A percentile compares a stretch with the other conserved stretches of the same genome.
Conservation (phyloP, 73 alveolate species). For the Diophrys appendiculata region DNA sequence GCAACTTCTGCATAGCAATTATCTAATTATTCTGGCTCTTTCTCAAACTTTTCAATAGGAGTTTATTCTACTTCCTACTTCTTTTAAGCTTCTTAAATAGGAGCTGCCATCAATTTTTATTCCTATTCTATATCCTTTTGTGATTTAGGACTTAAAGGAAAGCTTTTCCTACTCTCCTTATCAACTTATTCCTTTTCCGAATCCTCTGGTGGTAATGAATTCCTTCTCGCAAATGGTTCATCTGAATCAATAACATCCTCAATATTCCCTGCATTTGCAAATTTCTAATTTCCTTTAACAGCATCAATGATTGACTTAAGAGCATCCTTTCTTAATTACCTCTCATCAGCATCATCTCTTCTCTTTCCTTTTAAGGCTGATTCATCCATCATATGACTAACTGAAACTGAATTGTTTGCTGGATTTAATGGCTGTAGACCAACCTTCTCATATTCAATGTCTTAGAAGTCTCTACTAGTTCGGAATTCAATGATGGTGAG, state of each 20-base stretch:
- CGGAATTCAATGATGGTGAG: constrained; percentile 16
- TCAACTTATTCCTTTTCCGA: constrained; percentile 8
- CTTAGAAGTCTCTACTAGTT: not conserved
- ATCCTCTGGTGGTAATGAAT: constrained; percentile 20
- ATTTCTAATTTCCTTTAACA: constrained; percentile 40
- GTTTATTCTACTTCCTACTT: not conserved
- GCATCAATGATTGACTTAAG: constrained; percentile 31
- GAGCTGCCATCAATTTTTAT: not conserved
- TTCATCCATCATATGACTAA: no score
- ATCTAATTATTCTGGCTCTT: not conserved
- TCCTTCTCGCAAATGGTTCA: constrained; percentile 7
- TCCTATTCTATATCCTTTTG: not conserved
- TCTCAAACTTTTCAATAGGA: not conserved
- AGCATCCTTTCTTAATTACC: constrained; percentile 37
- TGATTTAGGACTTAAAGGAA: not conserved
- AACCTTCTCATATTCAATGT: not conserved
- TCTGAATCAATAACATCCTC: constrained; percentile 25
- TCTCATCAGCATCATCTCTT: constrained; percentile 4
- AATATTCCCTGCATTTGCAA: constrained; percentile 21
- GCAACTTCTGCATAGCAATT: not conserved
- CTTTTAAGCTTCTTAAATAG: not conserved
- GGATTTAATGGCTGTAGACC: not conserved
- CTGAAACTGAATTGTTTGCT: not conserved
- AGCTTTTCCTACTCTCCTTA: not conserved
- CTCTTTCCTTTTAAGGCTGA: not conserved